Percentiles rank a stretch among this genome's conserved stretches.
phyloP scores from a whole-genome alignment of 139 green algal species.

The Coelastrella sp. region DNA sequence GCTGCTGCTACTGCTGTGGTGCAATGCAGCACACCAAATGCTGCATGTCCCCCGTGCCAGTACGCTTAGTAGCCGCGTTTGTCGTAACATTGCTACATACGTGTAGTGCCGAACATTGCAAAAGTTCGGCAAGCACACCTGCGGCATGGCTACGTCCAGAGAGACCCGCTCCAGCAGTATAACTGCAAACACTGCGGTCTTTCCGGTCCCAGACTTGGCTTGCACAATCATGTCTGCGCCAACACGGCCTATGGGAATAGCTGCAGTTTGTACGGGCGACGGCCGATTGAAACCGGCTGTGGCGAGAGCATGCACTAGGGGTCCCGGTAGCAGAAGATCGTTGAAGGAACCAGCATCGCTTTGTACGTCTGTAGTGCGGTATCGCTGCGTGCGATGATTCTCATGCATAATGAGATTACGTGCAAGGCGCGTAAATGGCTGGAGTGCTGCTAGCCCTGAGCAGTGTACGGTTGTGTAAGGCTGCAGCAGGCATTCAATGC shows the following conservation, averaged over 20 bases:
- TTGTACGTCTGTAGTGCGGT: slow-evolving; percentile 62
- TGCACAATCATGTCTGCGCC: slow-evolving; percentile 89
- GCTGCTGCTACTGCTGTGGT: neutral
- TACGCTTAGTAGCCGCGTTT: no score
- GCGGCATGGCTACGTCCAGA: slow-evolving; percentile 44
- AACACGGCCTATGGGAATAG: slow-evolving; percentile 80
- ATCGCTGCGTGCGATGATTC: slow-evolving; percentile 9
- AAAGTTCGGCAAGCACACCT: slow-evolving; percentile 58
- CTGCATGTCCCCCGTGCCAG: no score
- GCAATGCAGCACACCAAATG: neutral
- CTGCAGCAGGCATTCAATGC: no score
- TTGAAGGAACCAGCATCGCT: slow-evolving; percentile 65
- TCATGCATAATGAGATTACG: neutral
- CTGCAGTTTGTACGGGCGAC: slow-evolving; percentile 81
- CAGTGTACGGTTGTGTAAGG: no score
- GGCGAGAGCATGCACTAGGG: slow-evolving; percentile 63
- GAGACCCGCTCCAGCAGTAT: slow-evolving; percentile 70
- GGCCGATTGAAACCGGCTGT: slow-evolving; percentile 73
- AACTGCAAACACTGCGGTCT: slow-evolving; percentile 85
- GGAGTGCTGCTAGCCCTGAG: no score
- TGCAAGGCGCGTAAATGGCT: no score
- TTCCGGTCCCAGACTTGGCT: slow-evolving; percentile 90
- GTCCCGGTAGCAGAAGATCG: slow-evolving; percentile 70
- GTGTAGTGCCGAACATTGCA: neutral
- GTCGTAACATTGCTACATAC: neutral